phyloP scores from a whole-genome alignment of 2,329 filamentous ascomycete genomes.

The Chaetomiaceae sp. region DNA sequence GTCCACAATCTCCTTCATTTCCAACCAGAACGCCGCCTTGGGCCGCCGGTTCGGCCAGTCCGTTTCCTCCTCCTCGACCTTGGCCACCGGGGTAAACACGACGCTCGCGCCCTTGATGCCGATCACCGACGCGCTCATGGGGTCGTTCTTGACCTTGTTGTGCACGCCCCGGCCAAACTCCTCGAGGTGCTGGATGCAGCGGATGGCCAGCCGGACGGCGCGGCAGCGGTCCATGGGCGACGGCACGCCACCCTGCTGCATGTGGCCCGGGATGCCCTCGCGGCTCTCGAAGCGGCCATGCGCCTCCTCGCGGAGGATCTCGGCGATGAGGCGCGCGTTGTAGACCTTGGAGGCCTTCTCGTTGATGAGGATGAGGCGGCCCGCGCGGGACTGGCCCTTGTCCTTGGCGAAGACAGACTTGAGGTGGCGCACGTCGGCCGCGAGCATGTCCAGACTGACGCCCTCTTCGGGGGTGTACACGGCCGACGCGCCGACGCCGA shows the following conservation, averaged over 20 bases:
- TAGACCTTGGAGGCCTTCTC: constrained; percentile 90
- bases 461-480: constrained; percentile 98
- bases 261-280: constrained; percentile 87
- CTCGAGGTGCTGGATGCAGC: constrained; percentile 90
- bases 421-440: constrained; percentile 82
- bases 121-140: constrained; percentile 74
- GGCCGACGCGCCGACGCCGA: constrained; percentile 85
- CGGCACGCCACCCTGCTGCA: constrained; percentile 89
- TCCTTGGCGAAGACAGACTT: constrained; percentile 82
- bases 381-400: constrained; percentile 81
- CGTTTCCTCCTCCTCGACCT: constrained; percentile 77
- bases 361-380: constrained; percentile 93
- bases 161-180: constrained; percentile 62
- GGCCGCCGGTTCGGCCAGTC: constrained; percentile 91
- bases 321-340: constrained; percentile 85
- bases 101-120: constrained; percentile 88
- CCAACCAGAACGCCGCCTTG: constrained; percentile 79
- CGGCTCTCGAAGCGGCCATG: constrained; percentile 88
- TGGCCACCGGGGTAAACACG: constrained; percentile 77
- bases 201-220: constrained; percentile 86
- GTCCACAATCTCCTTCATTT: constrained; percentile 76
- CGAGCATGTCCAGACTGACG: constrained; percentile 88
- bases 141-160: constrained; percentile 67
- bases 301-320: constrained; percentile 92
- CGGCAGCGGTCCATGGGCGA: constrained; percentile 95